Evolutionary conservation across 257 asterid species (phyloP).

Genomic region (Handroanthus guayacan): DNA sequence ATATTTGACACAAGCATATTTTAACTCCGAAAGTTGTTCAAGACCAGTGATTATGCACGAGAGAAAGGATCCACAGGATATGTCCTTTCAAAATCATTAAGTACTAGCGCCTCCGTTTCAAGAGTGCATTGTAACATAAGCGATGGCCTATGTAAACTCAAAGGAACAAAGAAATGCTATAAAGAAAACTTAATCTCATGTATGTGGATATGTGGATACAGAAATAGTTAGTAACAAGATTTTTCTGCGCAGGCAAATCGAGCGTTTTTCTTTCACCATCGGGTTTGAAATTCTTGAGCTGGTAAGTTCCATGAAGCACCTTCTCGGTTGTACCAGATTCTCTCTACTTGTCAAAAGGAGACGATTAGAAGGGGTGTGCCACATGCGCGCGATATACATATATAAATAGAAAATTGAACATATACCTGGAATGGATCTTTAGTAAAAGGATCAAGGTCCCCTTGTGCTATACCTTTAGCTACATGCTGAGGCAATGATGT

Average conservation of each 20-base stretch:
- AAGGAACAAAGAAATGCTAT: constrained; percentile 24
- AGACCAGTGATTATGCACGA: background rate
- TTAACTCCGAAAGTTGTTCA: background rate
- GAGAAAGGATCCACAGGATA: background rate
- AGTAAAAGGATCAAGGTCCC: constrained; percentile 90
- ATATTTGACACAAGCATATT: background rate
- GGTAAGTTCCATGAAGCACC: constrained; percentile 53
- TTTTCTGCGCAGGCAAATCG: constrained; percentile 91
- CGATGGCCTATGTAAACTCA: background rate
- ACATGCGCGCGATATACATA: constrained; percentile 2
- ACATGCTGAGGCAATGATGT: constrained; percentile 72
- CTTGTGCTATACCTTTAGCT: constrained; percentile 88
- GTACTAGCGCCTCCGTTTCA: background rate
- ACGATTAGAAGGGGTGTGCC: constrained; percentile 15
- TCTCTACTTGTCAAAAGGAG: constrained; percentile 47
- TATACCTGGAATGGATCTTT: constrained; percentile 79
- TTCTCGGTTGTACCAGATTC: constrained; percentile 48
- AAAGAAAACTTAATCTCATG: constrained; percentile 10
- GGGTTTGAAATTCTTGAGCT: constrained; percentile 66
- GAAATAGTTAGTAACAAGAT: constrained; percentile 90
- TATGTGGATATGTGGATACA: constrained; percentile 87
- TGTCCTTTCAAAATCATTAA: constrained; percentile 3
- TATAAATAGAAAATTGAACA: constrained; percentile 7
- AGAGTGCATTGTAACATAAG: background rate
- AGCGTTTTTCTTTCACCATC: constrained; percentile 67